Conservation (phyloP, 2,329 filamentous ascomycete genomes). For the Exophiala sp. region DNA sequence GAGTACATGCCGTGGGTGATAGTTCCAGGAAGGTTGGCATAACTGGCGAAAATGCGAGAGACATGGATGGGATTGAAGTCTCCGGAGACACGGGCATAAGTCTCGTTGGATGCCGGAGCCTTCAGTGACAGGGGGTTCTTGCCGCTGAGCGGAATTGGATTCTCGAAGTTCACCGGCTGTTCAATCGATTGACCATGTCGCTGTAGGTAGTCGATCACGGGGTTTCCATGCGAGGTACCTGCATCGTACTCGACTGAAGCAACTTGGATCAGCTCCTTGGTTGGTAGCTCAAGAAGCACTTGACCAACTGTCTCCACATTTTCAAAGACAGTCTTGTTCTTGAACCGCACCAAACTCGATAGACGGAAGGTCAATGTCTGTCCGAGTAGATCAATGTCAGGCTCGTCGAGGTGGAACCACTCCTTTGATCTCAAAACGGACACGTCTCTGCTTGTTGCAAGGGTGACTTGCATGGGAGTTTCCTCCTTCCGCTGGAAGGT, state of each 20-base stretch:
- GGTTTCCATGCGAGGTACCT: conserved; percentile 86
- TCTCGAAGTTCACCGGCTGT: conserved; percentile 95
- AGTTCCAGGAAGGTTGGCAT: conserved; percentile 90
- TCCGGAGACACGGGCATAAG: conserved; percentile 92
- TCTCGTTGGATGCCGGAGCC: conserved; percentile 93
- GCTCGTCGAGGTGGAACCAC: conserved; percentile 87
- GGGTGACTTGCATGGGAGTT: conserved; percentile 86
- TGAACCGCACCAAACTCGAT: conserved; percentile 84
- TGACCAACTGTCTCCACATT: conserved; percentile 87
- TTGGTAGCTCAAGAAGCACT: conserved; percentile 87
- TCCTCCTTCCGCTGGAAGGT: conserved; percentile 98
- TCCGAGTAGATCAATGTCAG: conserved; percentile 78
- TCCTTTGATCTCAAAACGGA: conserved; percentile 93
- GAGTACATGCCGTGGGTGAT: conserved; percentile 99
- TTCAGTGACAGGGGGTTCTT: conserved; percentile 83
- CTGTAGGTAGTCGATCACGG: conserved; percentile 91
- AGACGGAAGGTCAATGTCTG: conserved; percentile 96
- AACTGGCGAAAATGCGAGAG: conserved; percentile 90
- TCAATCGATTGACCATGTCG: conserved; percentile 88
- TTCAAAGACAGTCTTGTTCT: conserved; percentile 89
- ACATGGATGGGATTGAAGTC: conserved; percentile 99
- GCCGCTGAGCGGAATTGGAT: conserved; percentile 89
- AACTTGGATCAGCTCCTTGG: conserved; percentile 95
- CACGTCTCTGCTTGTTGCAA: conserved; percentile 82
- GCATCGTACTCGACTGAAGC: conserved; percentile 96